phyloP scores from a whole-genome alignment of 192 early-diverging fungal genomes.

The Borealophlyctis nickersoniae region DNA sequence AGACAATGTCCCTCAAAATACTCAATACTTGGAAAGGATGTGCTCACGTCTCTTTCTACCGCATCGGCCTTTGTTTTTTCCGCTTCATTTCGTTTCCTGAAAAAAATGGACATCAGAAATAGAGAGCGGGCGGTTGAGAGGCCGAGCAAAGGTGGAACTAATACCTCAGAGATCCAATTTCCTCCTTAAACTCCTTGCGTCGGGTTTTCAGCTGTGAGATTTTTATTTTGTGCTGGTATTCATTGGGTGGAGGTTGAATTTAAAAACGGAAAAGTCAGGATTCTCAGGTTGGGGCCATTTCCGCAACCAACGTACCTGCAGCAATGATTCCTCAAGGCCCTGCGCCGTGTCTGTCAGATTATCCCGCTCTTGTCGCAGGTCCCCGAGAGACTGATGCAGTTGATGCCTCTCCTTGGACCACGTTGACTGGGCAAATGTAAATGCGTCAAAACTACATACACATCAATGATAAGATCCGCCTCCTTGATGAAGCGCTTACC shows the following conservation, averaged over 20 bases:
- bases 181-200: constrained; percentile 26
- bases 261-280: neutral
- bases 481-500: neutral
- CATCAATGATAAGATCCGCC: neutral
- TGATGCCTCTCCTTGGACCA: constrained; percentile 25
- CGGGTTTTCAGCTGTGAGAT: constrained; percentile 6
- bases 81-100: constrained; percentile 8
- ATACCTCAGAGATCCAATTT: constrained; percentile 18
- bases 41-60: constrained; percentile 11
- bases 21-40: no score
- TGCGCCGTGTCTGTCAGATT: constrained; percentile 7
- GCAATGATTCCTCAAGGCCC: constrained; percentile 26
- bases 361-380: constrained; percentile 7
- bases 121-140: neutral
- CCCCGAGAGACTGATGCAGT: constrained; percentile 21
- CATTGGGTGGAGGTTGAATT: neutral
- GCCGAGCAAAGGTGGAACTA: neutral
- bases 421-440: constrained; percentile 1
- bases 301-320: neutral
- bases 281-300: neutral
- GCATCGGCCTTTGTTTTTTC: constrained; percentile 18
- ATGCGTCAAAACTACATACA: neutral
- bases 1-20: neutral
- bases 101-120: neutral
- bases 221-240: neutral